Evolutionary conservation across 2,329 filamentous ascomycete species (phyloP), one percentile per base, ranked within the genome.

Genomic region (Calonectria pteridis): DNA sequence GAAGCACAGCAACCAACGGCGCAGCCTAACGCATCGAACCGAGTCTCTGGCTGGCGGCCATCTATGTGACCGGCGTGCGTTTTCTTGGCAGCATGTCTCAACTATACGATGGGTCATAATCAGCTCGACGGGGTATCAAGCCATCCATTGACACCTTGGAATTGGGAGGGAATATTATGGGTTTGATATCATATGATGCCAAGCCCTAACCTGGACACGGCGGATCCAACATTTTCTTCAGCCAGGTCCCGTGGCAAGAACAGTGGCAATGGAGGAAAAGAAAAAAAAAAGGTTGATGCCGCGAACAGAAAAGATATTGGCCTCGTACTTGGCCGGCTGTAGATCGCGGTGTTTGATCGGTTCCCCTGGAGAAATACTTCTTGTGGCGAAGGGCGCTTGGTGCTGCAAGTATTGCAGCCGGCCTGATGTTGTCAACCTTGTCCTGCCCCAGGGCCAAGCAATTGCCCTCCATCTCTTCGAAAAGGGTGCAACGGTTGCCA

Each of bases 401-500:
- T 46, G 59, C 37, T 46, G 50, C 14, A 46, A 16, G 50, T 53
- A 37, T 46, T 31, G 23, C 16, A 71, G 58, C 65, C 66, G 71
- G 69, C 46, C 50, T 71, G 71, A 23, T 13, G 71, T 46, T 55
- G 51, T 49, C 50, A 62, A 67, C 73, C 62, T 50, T 62, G 67
- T 59, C 55, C 72, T 55, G 65, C 51, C 63, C 40, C 59, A 10
- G 26, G 26, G 43, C 66, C 59, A 66, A 66, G 29, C 14, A 59
- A 37, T 16, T 28, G n/a, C 20, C 67, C 35, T 68, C 37, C 43
- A 59, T 37, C 20, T 46, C 67, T 43, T 55, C 16, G 31, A 59
- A 26, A 62, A 79, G 46, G 53, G 55, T 73, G 67, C 53, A 80
- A 79, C 75, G 67, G 73, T 77, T 74, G 78, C 78, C 77, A 71